Evolutionary conservation across 768 basidiomycete genomes (phyloP).

Genomic region (Boletus rubroflammeus): DNA sequence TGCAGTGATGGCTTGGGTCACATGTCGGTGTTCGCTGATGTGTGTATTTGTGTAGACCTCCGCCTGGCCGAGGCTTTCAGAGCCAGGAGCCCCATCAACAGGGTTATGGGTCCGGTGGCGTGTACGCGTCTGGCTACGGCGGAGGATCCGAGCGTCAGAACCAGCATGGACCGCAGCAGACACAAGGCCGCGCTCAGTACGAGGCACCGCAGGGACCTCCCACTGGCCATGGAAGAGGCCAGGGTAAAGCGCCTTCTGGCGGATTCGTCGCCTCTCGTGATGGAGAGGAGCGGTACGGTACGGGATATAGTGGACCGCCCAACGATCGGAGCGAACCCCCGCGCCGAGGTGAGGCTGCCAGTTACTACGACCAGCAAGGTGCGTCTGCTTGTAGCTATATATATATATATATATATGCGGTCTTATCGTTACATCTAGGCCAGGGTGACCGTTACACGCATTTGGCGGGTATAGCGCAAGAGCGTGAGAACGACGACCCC

Average conservation of each 20-base stretch:
- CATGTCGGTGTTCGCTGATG: not conserved
- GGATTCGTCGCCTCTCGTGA: slow-evolving; percentile 13
- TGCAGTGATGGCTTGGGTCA: not conserved
- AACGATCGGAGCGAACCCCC: slow-evolving; percentile 1
- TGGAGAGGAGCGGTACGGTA: slow-evolving; percentile 5
- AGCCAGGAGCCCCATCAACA: slow-evolving; percentile 1
- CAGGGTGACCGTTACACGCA: slow-evolving; percentile 18
- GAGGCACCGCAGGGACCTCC: slow-evolving; percentile 2
- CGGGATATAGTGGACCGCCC: slow-evolving; percentile 3
- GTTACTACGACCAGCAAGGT: slow-evolving; percentile 16
- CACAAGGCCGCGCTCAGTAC: slow-evolving; percentile 10
- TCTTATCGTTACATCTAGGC: slow-evolving; percentile 12
- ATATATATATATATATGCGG: not conserved
- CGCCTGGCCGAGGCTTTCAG: slow-evolving; percentile 6
- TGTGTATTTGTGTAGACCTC: slow-evolving; percentile 1
- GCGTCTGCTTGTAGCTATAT: not conserved
- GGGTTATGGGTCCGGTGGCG: slow-evolving; percentile 4
- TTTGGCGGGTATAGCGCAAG: slow-evolving; percentile 15
- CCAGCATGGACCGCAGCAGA: slow-evolving; percentile 10
- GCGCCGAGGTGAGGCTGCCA: slow-evolving; percentile 15
- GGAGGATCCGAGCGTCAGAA: slow-evolving; percentile 2
- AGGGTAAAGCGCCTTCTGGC: slow-evolving; percentile 15
- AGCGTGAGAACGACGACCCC: slow-evolving; percentile 17
- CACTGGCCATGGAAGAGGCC: not conserved
- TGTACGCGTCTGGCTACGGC: not conserved